Conservation (phyloP, 78 protist species). For the Speleostelium caveatum region DNA sequence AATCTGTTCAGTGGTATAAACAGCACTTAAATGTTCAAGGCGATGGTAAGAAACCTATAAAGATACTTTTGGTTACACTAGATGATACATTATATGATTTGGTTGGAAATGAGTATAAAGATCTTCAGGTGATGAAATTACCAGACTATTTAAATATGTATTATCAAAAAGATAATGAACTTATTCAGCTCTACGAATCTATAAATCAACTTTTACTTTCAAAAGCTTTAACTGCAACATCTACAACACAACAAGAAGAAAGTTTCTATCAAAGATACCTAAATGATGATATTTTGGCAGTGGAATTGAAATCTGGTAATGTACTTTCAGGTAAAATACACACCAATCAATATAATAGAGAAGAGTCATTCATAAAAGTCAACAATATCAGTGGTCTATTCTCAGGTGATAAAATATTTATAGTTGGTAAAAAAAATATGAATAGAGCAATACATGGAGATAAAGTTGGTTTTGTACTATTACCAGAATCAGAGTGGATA, state of each 20-base stretch:
- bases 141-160: background rate
- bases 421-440: constrained; percentile 29
- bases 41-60: background rate
- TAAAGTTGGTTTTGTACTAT: constrained; percentile 45
- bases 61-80: background rate
- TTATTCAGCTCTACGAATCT: constrained; percentile 16
- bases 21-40: constrained; percentile 35
- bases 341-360: constrained; percentile 28
- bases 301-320: constrained; percentile 62
- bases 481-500: constrained; percentile 60
- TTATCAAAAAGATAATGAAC: background rate
- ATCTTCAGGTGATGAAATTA: background rate
- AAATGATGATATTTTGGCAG: constrained; percentile 47
- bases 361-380: constrained; percentile 32
- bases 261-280: constrained; percentile 29
- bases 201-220: background rate
- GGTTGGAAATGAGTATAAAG: background rate
- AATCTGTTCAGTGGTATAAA: constrained; percentile 20
- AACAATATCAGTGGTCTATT: background rate
- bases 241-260: background rate
- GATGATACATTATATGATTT: background rate
- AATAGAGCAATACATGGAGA: constrained; percentile 70
- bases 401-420: constrained; percentile 41
- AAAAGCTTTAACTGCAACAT: background rate
- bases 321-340: constrained; percentile 38